Conservation (phyloP, 2,329 filamentous ascomycete species). For the Emmonsiellopsis sp. region DNA sequence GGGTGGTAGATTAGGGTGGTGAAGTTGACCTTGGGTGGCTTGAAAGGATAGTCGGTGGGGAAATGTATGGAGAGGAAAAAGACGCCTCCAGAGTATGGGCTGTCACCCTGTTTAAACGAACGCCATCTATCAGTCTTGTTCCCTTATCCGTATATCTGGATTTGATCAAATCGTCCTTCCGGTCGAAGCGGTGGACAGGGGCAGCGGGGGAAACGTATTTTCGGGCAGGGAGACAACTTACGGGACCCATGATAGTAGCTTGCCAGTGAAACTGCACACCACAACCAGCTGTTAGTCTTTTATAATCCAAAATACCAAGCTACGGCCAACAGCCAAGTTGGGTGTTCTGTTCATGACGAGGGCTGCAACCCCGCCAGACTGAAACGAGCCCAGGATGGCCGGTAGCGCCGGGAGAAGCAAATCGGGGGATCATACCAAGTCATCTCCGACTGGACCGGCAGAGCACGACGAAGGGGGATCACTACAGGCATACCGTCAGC, state of each 20-base stretch:
- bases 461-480: constrained; percentile 98
- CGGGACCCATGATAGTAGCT: constrained; percentile 99
- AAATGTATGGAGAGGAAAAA: constrained; percentile 99
- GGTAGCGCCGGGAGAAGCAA: constrained; percentile 10
- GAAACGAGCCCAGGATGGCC: constrained; percentile 9
- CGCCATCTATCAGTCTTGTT: constrained; percentile 4
- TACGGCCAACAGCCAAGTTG: background rate
- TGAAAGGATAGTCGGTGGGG: constrained; percentile 99
- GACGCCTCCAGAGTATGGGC: constrained; percentile 93
- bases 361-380: constrained; percentile 5
- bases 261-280: constrained; percentile 91
- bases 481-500: constrained; percentile 41
- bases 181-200: background rate
- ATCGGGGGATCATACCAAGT: constrained; percentile 65
- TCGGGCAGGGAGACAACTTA: constrained; percentile 47
- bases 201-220: background rate
- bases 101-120: constrained; percentile 62
- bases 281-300: constrained; percentile 19
- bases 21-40: constrained; percentile 99
- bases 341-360: background rate
- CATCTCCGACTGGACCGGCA: constrained; percentile 91
- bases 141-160: background rate
- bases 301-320: constrained; percentile 1
- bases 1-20: constrained; percentile 99
- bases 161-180: too few species aligned